Conservation (phyloP, 2,329 filamentous ascomycete genomes). For the Calonectria honghensis region DNA sequence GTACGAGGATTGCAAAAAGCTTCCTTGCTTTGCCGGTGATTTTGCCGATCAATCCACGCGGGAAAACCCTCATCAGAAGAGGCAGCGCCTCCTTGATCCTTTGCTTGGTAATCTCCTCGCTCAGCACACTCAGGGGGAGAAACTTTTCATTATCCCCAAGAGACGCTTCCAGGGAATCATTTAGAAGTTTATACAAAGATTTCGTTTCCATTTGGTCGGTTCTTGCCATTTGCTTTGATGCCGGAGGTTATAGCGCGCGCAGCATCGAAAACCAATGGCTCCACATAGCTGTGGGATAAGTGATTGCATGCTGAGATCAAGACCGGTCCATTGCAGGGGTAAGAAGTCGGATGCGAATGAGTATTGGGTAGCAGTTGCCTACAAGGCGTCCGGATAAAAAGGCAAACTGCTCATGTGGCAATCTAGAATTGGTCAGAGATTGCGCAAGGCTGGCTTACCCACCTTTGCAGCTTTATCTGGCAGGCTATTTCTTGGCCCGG, state of each 20-base stretch:
- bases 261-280: not conserved
- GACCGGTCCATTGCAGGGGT: not conserved
- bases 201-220: not conserved
- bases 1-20: conserved; percentile 41
- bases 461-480: conserved; percentile 14
- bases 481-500: not conserved
- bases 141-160: not conserved
- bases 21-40: conserved; percentile 26
- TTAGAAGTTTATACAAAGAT: not conserved
- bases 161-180: not conserved
- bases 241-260: not conserved
- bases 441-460: conserved; percentile 21
- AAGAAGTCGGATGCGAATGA: not conserved
- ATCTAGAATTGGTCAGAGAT: not conserved
- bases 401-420: conserved; percentile 16
- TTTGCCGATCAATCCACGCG: not conserved
- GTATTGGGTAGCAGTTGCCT: not conserved
- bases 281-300: conserved; percentile 1
- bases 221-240: not conserved
- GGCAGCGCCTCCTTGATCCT: not conserved
- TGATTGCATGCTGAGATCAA: conserved; percentile 1
- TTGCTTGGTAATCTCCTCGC: conserved; percentile 1
- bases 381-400: conserved; percentile 24
- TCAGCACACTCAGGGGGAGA: conserved; percentile 11
- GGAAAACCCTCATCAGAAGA: not conserved